phyloP scores from a whole-genome alignment of 371 early-diverging fungal genomes.

The Mortierella polycephala region DNA sequence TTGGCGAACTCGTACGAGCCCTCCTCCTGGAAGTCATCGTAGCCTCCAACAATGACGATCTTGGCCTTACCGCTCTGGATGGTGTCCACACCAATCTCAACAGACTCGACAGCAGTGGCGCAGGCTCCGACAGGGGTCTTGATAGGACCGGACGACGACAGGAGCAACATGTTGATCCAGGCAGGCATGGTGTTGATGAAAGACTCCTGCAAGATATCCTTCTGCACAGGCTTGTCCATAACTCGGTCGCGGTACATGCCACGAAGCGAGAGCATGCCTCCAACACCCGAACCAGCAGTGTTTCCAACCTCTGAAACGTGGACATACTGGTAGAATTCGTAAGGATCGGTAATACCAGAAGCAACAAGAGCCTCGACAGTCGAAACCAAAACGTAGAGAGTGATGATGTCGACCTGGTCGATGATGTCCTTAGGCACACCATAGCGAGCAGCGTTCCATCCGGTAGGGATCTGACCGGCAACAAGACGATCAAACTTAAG shows the following conservation, averaged over 20 bases:
- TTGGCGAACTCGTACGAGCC: slow-evolving; percentile 95
- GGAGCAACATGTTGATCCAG: slow-evolving; percentile 96
- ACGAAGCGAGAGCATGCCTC: slow-evolving; percentile 86
- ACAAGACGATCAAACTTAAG: slow-evolving; percentile 94
- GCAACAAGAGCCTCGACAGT: slow-evolving; percentile 94
- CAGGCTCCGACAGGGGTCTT: slow-evolving; percentile 96
- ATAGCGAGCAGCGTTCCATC: slow-evolving; percentile 94
- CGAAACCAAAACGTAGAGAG: slow-evolving; percentile 89
- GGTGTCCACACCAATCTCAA: slow-evolving; percentile 93
- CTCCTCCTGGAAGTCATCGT: slow-evolving; percentile 95
- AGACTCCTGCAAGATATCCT: slow-evolving; percentile 94
- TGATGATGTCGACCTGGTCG: slow-evolving; percentile 91
- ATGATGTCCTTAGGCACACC: slow-evolving; percentile 96
- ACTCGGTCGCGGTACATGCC: slow-evolving; percentile 83
- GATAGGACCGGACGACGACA: slow-evolving; percentile 96
- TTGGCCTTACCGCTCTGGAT: slow-evolving; percentile 94
- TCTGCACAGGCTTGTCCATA: slow-evolving; percentile 90
- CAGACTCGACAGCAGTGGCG: slow-evolving; percentile 92
- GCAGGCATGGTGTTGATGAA: slow-evolving; percentile 98
- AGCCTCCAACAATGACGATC: slow-evolving; percentile 94
- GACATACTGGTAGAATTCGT: slow-evolving; percentile 97
- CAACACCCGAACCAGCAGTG: slow-evolving; percentile 87
- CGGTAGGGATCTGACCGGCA: slow-evolving; percentile 95
- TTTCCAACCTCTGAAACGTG: slow-evolving; percentile 96
- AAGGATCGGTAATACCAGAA: slow-evolving; percentile 96